Evolutionary conservation across 148 eudicot species (phyloP), one percentile per base, ranked within the genome.

Genomic region (Silene latifolia): DNA sequence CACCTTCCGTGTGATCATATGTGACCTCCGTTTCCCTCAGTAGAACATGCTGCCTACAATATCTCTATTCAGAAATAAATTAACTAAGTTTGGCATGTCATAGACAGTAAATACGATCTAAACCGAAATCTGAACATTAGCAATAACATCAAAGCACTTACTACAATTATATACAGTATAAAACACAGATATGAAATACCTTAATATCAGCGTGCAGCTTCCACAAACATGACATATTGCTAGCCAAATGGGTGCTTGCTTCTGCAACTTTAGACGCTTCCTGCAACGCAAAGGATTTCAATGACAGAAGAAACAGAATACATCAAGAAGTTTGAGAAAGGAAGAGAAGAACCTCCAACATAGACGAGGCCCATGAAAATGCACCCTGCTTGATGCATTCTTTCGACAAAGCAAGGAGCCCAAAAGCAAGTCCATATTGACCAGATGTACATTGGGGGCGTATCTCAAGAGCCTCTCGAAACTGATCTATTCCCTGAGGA

Each of bases 141-240:
- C n/a, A 29, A 12, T 64, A 1, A 64, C 71, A n/a, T 67, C 56
- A 44, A 44, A 19, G 15, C 51, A 67, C 56, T 46, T 8, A 9
- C 12, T 67, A 67, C 54, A 67, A 44, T 67, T 67, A 19, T 44
- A 67, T 18, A 8, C 64, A 60, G 56, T 11, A 29, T 15, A 53
- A 53, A 71, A 25, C 4, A 39, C 17, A 68, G 15, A 67, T 23
- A 72, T 17, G 18, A 58, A 73, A 15, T 82, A 92, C 99, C 97
- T 89, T 92, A 71, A 92, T 88, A 85, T 96, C 98, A 56, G 90
- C 99, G 79, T 87, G 85, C 76, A 96, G 86, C 88, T 96, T 92
- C 99, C 99, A 96, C 53, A 84, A 76, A 77, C 89, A 88, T 76
- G 94, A 89, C 74, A 90, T 74, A 85, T 88, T 92, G 76, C 92